phyloP scores from a whole-genome alignment of 1,284 basidiomycete genomes.

The Agaricales sp. region DNA sequence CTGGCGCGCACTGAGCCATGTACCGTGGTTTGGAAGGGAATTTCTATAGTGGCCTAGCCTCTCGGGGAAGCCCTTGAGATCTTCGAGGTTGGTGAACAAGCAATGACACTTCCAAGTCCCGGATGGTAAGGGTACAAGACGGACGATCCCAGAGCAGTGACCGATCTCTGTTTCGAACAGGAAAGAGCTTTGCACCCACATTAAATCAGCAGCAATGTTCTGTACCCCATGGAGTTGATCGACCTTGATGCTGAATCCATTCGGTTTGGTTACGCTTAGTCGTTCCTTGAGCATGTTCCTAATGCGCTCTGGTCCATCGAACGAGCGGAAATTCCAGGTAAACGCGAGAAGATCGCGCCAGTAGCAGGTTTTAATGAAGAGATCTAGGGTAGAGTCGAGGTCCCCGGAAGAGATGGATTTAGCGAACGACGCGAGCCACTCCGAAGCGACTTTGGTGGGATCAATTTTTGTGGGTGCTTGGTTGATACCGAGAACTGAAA shows the following conservation, averaged over 20 bases:
- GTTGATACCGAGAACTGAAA: background rate
- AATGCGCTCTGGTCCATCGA: slow-evolving; percentile 32
- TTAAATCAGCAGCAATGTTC: slow-evolving; percentile 37
- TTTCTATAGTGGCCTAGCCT: slow-evolving; percentile 21
- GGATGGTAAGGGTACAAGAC: slow-evolving; percentile 35
- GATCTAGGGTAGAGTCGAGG: slow-evolving; percentile 13
- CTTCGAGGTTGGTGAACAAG: slow-evolving; percentile 33
- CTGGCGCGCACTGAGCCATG: slow-evolving; percentile 7
- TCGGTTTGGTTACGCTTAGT: slow-evolving; percentile 21
- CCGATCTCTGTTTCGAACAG: slow-evolving; percentile 41
- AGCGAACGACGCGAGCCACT: slow-evolving; percentile 22
- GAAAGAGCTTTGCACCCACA: slow-evolving; percentile 42
- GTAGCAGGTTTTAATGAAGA: slow-evolving; percentile 33
- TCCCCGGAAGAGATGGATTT: slow-evolving; percentile 14
- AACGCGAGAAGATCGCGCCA: slow-evolving; percentile 54
- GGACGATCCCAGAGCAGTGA: slow-evolving; percentile 33
- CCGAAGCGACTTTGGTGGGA: slow-evolving; percentile 10
- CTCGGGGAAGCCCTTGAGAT: slow-evolving; percentile 30
- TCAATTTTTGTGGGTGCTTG: slow-evolving; percentile 11
- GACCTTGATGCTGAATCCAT: slow-evolving; percentile 19
- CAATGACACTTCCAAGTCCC: slow-evolving; percentile 39
- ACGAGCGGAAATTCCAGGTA: slow-evolving; percentile 56
- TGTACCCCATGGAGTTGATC: slow-evolving; percentile 17
- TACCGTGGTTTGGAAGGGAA: slow-evolving; percentile 8
- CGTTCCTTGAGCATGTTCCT: slow-evolving; percentile 31